Percentiles rank a stretch among this genome's conserved stretches.
Conservation (phyloP, 345 rosid genomes). For the Corymbia maculata region DNA sequence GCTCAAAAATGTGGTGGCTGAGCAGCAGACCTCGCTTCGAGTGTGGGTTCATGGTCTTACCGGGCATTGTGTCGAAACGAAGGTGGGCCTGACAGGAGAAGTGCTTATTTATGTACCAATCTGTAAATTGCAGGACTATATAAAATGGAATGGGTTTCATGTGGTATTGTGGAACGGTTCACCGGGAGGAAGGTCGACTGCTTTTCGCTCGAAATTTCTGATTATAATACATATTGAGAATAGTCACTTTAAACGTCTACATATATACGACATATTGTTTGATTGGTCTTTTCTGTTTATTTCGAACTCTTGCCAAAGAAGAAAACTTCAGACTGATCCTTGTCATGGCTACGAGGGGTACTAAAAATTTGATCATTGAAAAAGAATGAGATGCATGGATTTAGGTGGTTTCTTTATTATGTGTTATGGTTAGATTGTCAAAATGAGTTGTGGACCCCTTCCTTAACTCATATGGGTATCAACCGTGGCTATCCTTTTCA, state of each 20-base stretch:
- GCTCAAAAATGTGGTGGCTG: not conserved
- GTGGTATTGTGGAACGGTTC: not conserved
- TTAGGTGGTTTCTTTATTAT: not conserved
- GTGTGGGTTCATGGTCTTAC: not conserved
- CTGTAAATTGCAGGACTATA: not conserved
- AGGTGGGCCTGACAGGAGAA: not conserved
- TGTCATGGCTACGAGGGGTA: not conserved
- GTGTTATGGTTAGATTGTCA: not conserved
- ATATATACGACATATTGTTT: not conserved
- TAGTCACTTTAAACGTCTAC: not conserved
- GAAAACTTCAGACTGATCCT: not conserved
- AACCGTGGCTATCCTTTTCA: too few relatives aligned
- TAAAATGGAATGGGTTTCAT: not conserved
- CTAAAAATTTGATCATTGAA: fast-evolving
- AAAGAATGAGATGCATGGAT: not conserved
- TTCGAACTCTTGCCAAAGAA: not conserved
- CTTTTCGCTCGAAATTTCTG: not conserved
- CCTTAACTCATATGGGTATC: fast-evolving
- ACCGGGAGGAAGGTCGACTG: not conserved
- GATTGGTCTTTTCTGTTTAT: not conserved
- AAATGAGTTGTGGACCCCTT: not conserved
- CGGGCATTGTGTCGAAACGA: not conserved
- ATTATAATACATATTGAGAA: not conserved
- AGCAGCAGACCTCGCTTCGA: not conserved
- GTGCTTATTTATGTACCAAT: not conserved